Percentiles rank a stretch among this genome's conserved stretches.
Conservation (phyloP, 139 green algal species). For the Micractinium sp. region DNA sequence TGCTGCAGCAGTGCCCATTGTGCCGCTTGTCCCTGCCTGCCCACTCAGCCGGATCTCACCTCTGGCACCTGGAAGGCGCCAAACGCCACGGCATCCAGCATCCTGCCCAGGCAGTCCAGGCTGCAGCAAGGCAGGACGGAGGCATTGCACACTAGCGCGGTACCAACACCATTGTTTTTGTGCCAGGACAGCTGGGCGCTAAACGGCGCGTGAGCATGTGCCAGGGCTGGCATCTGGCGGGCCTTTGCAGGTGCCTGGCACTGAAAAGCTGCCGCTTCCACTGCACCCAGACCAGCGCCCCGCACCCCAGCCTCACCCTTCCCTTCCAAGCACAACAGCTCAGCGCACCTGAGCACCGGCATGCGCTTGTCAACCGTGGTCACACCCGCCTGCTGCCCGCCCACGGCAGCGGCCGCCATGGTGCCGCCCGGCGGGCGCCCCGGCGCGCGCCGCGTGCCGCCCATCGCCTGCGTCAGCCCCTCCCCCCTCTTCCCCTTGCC, state of each 20-base stretch:
- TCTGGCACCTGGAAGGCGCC: background rate
- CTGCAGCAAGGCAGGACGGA: background rate
- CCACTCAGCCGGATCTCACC: no score
- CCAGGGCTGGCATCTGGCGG: background rate
- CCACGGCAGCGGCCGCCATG: background rate
- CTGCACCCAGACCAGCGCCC: no score
- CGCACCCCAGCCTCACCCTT: no score
- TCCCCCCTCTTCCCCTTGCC: conserved; percentile 26
- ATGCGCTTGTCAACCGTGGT: conserved; percentile 27
- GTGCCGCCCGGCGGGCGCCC: background rate
- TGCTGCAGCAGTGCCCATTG: no score
- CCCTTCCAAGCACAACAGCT: no score
- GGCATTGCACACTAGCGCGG: no score
- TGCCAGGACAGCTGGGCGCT: no score
- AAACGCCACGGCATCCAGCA: conserved; percentile 6
- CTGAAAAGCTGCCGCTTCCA: no score
- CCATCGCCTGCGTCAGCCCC: conserved; percentile 13
- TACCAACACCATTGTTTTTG: no score
- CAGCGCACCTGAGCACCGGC: conserved; percentile 28
- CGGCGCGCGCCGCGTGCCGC: background rate
- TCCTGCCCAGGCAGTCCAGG: conserved; percentile 16
- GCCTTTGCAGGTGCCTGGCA: no score
- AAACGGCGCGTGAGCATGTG: no score
- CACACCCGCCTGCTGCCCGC: background rate
- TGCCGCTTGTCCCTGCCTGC: no score